Conservation (phyloP, 2,329 filamentous ascomycete species). For the Aureobasidium vineae region DNA sequence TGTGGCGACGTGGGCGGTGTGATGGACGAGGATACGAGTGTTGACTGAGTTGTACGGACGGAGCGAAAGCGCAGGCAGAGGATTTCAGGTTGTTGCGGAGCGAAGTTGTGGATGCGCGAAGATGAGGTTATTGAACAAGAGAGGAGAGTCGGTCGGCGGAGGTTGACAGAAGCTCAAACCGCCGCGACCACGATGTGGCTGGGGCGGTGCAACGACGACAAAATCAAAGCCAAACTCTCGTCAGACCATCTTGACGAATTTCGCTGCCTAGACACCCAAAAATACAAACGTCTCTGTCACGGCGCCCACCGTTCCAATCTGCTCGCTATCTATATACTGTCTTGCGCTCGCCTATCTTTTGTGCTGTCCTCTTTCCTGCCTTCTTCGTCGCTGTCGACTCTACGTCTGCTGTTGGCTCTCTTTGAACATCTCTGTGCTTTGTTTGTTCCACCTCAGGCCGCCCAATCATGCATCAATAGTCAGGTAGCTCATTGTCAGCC, state of each 20-base stretch:
- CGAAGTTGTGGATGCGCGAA: conserved; percentile 1
- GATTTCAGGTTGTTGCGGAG: background rate
- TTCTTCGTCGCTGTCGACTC: background rate
- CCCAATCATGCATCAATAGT: background rate
- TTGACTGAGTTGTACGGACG: background rate
- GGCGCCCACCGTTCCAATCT: background rate
- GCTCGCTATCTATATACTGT: background rate
- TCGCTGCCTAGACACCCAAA: conserved; percentile 1
- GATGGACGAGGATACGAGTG: background rate
- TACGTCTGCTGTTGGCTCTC: background rate
- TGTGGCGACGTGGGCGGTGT: conserved; percentile 33
- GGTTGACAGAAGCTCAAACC: conserved; percentile 17
- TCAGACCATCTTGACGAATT: background rate
- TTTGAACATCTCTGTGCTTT: background rate
- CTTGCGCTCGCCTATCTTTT: background rate
- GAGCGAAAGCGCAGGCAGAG: conserved; percentile 12
- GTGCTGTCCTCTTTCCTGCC: background rate
- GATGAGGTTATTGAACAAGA: conserved; percentile 4
- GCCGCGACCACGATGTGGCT: conserved; percentile 15
- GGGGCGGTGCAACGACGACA: conserved; percentile 15
- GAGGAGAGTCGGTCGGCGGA: conserved; percentile 7
- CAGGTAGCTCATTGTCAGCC: background rate
- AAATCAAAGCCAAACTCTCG: background rate
- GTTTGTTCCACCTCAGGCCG: background rate
- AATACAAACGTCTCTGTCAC: background rate